Conservation (phyloP, 148 eudicot species). For the Silene latifolia region DNA sequence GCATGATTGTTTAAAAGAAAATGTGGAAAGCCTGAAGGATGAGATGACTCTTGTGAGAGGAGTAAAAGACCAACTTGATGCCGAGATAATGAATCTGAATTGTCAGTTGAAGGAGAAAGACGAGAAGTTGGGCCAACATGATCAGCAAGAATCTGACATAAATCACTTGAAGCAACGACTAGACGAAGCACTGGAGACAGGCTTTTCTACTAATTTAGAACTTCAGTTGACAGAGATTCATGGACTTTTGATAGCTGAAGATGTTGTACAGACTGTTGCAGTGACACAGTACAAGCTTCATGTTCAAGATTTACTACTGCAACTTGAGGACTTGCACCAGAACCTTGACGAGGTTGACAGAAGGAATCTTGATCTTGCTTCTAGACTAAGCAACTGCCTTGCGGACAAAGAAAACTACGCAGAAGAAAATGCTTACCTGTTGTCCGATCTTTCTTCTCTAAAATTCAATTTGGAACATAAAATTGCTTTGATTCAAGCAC, state of each 20-base stretch:
- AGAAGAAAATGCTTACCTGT: conserved; percentile 45
- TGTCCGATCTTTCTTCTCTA: conserved; percentile 32
- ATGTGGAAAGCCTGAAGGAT: conserved; percentile 45
- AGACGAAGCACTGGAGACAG: conserved; percentile 32
- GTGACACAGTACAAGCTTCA: conserved; percentile 43
- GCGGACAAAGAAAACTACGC: conserved; percentile 38
- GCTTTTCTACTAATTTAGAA: conserved; percentile 28
- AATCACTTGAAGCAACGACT: conserved; percentile 23
- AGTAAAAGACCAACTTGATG: conserved; percentile 44
- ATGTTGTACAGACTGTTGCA: conserved; percentile 42
- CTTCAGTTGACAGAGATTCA: conserved; percentile 43
- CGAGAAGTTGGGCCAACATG: conserved; percentile 16
- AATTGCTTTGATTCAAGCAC: conserved; percentile 36
- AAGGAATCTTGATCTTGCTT: conserved; percentile 35
- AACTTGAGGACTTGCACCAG: conserved; percentile 30
- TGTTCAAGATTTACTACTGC: conserved; percentile 35
- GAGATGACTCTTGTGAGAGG: conserved; percentile 51
- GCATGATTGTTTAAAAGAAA: conserved; percentile 45
- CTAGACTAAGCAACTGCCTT: conserved; percentile 34
- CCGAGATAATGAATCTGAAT: conserved; percentile 37
- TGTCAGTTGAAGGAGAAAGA: conserved; percentile 37
- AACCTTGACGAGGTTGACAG: conserved; percentile 35
- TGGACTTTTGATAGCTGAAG: conserved; percentile 42
- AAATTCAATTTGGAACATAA: conserved; percentile 45
- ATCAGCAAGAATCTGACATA: conserved; percentile 29